Evolutionary conservation across 306 rosid species (phyloP), one percentile per base, ranked within the genome.

Genomic region (Purshia tridentata): DNA sequence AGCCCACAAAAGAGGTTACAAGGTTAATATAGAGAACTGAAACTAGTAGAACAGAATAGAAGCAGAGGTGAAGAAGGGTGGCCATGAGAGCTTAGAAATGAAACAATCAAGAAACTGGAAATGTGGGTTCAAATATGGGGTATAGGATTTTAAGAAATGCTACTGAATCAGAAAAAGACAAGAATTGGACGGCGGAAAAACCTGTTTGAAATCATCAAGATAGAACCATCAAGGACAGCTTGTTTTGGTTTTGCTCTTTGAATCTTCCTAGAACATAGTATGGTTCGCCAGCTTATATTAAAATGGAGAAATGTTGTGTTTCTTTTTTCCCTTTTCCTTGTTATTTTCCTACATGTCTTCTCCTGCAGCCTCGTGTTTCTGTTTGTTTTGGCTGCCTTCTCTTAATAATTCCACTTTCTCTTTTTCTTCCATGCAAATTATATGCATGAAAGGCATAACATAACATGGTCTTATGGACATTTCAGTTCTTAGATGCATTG

Each of bases 51-150:
- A 19, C 14, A 13, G 12, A 49, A 73, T 19, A 62, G 49, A 42
- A 18, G 42, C 77, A 42, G 7, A 7, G 12, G 12, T 49, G 42
- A 7, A 62, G 8, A 19, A 20, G 23, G 3, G 19, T 49, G 69
- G 77, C 63, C 70, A 73, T 73, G 40, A 51, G 53, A 73, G 52
- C 63, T n/a, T 13, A 15, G 44, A 23, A 15, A 48, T 67, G 19
- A 60, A 50, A 50, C 51, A 60, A 50, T 41, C 61, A 40, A 50
- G n/a, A 39, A 29, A 37, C 5, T 37, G 39, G 60, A 62, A 7
- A 63, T 62, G 72, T 14, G 15, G n/a, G 41, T 65, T 46, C 11
- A 65, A 8, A 45, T 65, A 45, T 44, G 2, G 35, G 35, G 35
- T 29, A 29, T 29, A 29, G 35, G 35, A 29, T 3, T 29, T 29